Conservation (phyloP, 306 rosid species). For the Alnus rubra region DNA sequence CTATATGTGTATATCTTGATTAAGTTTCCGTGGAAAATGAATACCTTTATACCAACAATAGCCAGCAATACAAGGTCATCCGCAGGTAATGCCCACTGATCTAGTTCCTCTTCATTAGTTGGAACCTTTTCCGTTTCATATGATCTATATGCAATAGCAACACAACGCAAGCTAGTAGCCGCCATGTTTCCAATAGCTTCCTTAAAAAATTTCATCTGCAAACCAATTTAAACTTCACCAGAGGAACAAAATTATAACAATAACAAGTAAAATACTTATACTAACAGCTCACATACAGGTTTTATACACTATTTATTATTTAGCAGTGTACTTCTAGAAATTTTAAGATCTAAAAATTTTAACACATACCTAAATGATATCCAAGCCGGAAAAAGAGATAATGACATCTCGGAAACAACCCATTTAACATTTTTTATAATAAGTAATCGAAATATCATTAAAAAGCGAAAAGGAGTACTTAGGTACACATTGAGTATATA, state of each 20-base stretch:
- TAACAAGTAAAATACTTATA: neutral
- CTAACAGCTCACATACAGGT: constrained; percentile 5
- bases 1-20: neutral
- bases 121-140: constrained; percentile 59
- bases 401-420: no score
- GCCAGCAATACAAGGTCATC: constrained; percentile 79
- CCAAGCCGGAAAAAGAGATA: neutral
- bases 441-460: no score
- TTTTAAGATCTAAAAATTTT: neutral
- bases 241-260: neutral
- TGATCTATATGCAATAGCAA: constrained; percentile 75
- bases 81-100: constrained; percentile 79
- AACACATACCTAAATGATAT: neutral
- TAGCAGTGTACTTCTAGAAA: neutral
- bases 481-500: no score
- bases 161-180: constrained; percentile 66
- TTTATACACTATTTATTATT: neutral
- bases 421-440: neutral
- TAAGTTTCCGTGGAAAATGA: neutral
- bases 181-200: constrained; percentile 83
- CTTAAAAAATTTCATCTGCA: constrained; percentile 55
- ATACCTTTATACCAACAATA: constrained; percentile 85
- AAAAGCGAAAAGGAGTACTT: no score
- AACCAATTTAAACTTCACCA: constrained; percentile 18
- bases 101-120: constrained; percentile 60